A percentile compares a stretch with the other conserved stretches of the same genome.
Evolutionary conservation across 306 rosid genomes (phyloP).

Genomic region (Vicia faba): DNA sequence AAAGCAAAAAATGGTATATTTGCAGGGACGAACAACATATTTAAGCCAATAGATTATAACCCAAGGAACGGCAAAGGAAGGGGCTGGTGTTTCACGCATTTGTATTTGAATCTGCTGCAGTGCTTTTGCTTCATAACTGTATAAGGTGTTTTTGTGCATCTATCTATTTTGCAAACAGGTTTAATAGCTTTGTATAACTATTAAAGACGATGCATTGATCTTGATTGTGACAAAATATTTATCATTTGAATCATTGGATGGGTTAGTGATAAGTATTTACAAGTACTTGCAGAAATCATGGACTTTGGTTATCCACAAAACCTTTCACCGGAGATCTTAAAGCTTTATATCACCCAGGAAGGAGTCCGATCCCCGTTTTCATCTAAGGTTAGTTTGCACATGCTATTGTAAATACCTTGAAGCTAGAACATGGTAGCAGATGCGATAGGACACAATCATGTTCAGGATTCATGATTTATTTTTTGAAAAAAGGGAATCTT

Average conservation of each 20-base stretch:
- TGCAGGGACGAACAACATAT: background rate
- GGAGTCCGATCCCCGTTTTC: constrained; percentile 99
- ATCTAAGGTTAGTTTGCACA: constrained; percentile 71
- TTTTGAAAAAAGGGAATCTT: constrained; percentile 10
- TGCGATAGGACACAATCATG: constrained; percentile 8
- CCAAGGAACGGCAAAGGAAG: constrained; percentile 9
- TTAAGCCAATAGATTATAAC: constrained; percentile 11
- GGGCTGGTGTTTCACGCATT: constrained; percentile 8
- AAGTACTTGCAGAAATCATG: constrained; percentile 78
- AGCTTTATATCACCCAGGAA: constrained; percentile 96
- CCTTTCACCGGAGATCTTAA: constrained; percentile 94
- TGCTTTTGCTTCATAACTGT: constrained; percentile 25
- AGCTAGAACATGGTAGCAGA: constrained; percentile 2
- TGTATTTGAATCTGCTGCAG: constrained; percentile 17
- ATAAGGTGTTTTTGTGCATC: constrained; percentile 18
- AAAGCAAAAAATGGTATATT: constrained; percentile 8
- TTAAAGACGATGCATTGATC: background rate
- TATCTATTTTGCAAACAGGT: constrained; percentile 19
- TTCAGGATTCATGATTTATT: background rate
- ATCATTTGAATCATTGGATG: constrained; percentile 33
- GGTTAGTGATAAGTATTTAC: constrained; percentile 22
- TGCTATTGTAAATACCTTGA: constrained; percentile 26
- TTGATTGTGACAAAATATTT: constrained; percentile 20
- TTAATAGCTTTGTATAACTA: constrained; percentile 9
- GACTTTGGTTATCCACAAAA: constrained; percentile 99